Evolutionary conservation across 2,329 filamentous ascomycete species (phyloP).

Genomic region (Dactylonectria macrodidyma): DNA sequence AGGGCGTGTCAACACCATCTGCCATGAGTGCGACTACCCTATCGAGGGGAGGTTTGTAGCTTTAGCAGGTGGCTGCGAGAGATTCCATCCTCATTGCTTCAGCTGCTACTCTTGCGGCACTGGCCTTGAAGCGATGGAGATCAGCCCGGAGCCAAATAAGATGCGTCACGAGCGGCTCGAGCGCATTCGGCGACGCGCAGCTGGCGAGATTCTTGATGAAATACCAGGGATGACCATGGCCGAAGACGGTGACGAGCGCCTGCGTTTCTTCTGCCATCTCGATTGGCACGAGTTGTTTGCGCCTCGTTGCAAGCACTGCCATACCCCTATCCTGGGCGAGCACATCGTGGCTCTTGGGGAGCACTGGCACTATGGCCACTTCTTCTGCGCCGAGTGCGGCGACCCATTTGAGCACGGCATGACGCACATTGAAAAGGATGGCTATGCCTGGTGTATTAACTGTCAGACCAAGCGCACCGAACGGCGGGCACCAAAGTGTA

Average conservation of each 20-base stretch:
- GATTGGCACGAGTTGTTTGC: conserved; percentile 97
- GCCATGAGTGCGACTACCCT: conserved; percentile 85
- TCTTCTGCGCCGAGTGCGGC: conserved; percentile 98
- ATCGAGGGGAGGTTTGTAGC: conserved; percentile 94
- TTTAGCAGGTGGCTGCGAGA: conserved; percentile 78
- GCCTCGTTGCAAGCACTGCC: conserved; percentile 95
- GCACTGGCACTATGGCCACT: conserved; percentile 98
- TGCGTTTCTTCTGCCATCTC: conserved; percentile 97
- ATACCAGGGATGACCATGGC: conserved; percentile 74
- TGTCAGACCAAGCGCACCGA: conserved; percentile 96
- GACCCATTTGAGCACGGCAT: conserved; percentile 86
- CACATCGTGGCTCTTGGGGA: conserved; percentile 93
- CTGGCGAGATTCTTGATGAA: conserved; percentile 73
- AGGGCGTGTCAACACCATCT: conserved; percentile 77
- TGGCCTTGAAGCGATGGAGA: conserved; percentile 92
- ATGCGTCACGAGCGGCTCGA: conserved; percentile 80
- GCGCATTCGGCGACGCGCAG: conserved; percentile 75
- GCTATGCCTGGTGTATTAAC: conserved; percentile 95
- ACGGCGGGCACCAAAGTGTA: conserved; percentile 89
- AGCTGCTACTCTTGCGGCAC: conserved; percentile 90
- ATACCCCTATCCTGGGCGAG: conserved; percentile 95
- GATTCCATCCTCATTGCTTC: conserved; percentile 96
- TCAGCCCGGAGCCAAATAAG: conserved; percentile 89
- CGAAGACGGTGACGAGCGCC: conserved; percentile 80
- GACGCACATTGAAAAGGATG: conserved; percentile 92